Conservation (phyloP, 2,329 filamentous ascomycete genomes). For the Alternaria sp. region DNA sequence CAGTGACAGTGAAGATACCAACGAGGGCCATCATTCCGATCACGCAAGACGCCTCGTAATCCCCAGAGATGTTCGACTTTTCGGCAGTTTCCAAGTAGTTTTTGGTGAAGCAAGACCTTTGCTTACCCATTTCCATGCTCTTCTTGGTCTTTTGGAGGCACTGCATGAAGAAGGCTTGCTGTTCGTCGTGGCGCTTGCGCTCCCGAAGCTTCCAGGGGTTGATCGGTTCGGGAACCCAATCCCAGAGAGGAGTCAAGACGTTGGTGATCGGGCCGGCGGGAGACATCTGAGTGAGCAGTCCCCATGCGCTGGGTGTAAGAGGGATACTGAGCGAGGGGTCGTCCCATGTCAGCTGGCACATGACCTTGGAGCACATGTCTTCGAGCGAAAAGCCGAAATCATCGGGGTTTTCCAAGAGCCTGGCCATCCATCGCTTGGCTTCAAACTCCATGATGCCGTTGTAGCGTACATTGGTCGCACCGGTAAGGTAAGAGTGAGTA, state of each 20-base stretch:
- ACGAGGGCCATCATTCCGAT: slow-evolving; percentile 52
- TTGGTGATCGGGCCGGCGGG: slow-evolving; percentile 67
- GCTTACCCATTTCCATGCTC: slow-evolving; percentile 43
- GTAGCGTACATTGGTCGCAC: slow-evolving; percentile 56
- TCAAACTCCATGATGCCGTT: slow-evolving; percentile 62
- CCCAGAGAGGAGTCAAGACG: slow-evolving; percentile 63
- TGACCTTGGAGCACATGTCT: slow-evolving; percentile 66
- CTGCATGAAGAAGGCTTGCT: slow-evolving; percentile 63
- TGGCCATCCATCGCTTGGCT: slow-evolving; percentile 62
- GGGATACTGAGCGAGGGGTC: slow-evolving; percentile 59
- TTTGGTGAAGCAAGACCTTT: slow-evolving; percentile 44
- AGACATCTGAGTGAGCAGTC: slow-evolving; percentile 66
- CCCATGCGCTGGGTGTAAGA: slow-evolving; percentile 63
- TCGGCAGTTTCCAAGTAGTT: slow-evolving; percentile 48
- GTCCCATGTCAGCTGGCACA: slow-evolving; percentile 64
- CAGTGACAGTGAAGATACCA: slow-evolving; percentile 51
- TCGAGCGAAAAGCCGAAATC: slow-evolving; percentile 61
- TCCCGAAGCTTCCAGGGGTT: slow-evolving; percentile 65
- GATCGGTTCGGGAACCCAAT: slow-evolving; percentile 56
- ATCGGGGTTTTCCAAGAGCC: slow-evolving; percentile 60
- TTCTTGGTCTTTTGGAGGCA: slow-evolving; percentile 51
- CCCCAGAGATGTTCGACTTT: slow-evolving; percentile 51
- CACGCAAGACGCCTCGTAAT: slow-evolving; percentile 51
- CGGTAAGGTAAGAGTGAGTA: slow-evolving; percentile 61
- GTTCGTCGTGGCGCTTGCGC: slow-evolving; percentile 61